Conservation (phyloP, 768 basidiomycete genomes). For the Macrocybe gigantea region DNA sequence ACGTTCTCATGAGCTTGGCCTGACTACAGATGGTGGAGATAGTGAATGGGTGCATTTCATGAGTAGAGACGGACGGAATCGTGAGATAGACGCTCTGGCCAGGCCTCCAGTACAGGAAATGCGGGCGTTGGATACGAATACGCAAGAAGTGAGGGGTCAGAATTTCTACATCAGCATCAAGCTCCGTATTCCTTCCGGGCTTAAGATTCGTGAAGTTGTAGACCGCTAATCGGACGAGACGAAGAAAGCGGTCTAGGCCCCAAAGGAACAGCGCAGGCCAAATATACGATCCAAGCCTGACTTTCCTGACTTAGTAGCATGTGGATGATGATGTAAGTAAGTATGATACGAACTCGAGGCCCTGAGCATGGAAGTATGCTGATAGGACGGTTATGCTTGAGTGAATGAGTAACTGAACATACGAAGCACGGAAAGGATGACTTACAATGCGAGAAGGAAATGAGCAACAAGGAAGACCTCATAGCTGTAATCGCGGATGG, state of each 20-base stretch:
- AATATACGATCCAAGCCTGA: slow-evolving; percentile 26
- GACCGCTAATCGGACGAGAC: slow-evolving; percentile 34
- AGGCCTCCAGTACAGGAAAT: slow-evolving; percentile 36
- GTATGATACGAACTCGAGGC: too few species aligned
- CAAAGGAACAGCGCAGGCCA: slow-evolving; percentile 51
- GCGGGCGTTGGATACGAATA: slow-evolving; percentile 35
- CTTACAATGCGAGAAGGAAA: slow-evolving; percentile 33
- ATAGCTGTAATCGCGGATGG: slow-evolving; percentile 38
- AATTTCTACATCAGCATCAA: slow-evolving; percentile 34
- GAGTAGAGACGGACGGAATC: slow-evolving; percentile 37
- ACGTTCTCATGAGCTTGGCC: slow-evolving; percentile 14
- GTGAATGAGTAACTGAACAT: background rate
- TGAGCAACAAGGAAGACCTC: slow-evolving; percentile 50
- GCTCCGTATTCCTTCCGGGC: slow-evolving; percentile 14
- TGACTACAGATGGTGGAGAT: slow-evolving; percentile 48
- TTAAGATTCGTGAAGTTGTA: slow-evolving; percentile 38
- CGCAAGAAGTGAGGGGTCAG: slow-evolving; percentile 42
- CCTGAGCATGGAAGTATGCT: slow-evolving; percentile 37
- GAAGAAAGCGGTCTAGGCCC: slow-evolving; percentile 48
- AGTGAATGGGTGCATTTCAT: slow-evolving; percentile 59
- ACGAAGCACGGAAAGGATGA: background rate
- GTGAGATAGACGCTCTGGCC: slow-evolving; percentile 52
- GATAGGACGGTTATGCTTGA: slow-evolving; percentile 30
- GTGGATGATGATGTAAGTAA: too few species aligned
- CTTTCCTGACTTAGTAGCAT: background rate